These are phyloP conservation scores for Phialemonium atrogriseum DNA, from an alignment of 2,329 filamentous ascomycete genomes.

Conservation along the genomic window DNA sequence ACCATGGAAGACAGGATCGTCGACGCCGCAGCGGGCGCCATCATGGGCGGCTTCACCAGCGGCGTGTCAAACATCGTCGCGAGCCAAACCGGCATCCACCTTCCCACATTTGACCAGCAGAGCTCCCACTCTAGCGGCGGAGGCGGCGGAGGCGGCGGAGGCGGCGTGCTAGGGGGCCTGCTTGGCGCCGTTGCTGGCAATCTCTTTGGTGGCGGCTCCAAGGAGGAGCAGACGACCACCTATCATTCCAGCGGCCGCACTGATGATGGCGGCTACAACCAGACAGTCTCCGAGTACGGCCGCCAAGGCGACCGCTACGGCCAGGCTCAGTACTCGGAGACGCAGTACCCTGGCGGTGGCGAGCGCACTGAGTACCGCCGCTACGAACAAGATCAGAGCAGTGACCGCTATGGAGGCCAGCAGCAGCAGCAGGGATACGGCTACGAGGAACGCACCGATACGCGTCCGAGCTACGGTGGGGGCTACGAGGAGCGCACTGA, in stretches of 20 bases:
- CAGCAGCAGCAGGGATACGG: constrained; percentile 38
- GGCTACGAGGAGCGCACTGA: constrained; percentile 53
- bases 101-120: constrained; percentile 21
- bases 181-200: constrained; percentile 58
- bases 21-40: constrained; percentile 44
- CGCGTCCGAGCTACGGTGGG: constrained; percentile 39
- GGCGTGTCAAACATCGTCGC: constrained; percentile 38
- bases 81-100: constrained; percentile 35
- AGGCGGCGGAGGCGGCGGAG: constrained; percentile 44
- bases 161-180: constrained; percentile 60
- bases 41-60: constrained; percentile 50
- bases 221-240: constrained; percentile 40
- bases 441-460: constrained; percentile 51
- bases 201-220: constrained; percentile 39
- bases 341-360: constrained; percentile 48
- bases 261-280: constrained; percentile 52
- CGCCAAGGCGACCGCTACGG: constrained; percentile 49
- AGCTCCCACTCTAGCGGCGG: constrained; percentile 13
- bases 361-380: constrained; percentile 51
- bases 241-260: constrained; percentile 40
- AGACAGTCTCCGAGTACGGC: constrained; percentile 54
- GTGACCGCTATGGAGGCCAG: constrained; percentile 8
- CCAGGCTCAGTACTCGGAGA: constrained; percentile 52
- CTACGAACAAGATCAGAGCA: constrained; percentile 32
- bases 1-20: constrained; percentile 49